phyloP scores from a whole-genome alignment of 768 basidiomycete genomes.

The Pleurotus djamor region DNA sequence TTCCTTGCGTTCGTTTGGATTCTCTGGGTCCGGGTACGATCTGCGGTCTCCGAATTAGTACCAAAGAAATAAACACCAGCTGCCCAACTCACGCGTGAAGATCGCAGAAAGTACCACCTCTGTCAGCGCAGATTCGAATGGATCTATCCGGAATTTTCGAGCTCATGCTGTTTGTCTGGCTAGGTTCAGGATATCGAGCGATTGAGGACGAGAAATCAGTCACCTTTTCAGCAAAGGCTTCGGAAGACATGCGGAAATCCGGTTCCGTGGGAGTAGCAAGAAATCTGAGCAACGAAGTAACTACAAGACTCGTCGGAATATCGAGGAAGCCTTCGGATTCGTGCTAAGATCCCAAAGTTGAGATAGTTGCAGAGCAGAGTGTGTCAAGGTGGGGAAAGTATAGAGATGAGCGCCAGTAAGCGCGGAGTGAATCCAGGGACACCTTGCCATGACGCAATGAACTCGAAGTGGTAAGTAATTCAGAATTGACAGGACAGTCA shows the following conservation, averaged over 20 bases:
- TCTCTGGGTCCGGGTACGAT: constrained; percentile 73
- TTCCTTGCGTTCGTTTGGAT: constrained; percentile 61
- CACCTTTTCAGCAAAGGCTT: background rate
- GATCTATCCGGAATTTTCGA: constrained; percentile 67
- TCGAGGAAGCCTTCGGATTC: too few species aligned
- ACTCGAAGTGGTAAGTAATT: too few species aligned
- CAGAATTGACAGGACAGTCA: too few species aligned
- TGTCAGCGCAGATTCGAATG: constrained; percentile 82
- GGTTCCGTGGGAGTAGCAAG: background rate
- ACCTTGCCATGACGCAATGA: too few species aligned
- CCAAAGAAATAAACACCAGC: background rate
- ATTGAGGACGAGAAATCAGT: background rate
- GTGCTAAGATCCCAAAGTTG: too few species aligned
- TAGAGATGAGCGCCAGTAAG: too few species aligned
- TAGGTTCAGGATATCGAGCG: background rate
- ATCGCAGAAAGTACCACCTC: constrained; percentile 93
- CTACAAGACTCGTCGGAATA: too few species aligned
- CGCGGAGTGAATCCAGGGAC: too few species aligned
- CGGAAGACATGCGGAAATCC: background rate
- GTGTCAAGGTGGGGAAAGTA: too few species aligned
- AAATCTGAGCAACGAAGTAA: too few species aligned
- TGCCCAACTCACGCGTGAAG: constrained; percentile 64
- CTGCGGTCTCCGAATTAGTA: constrained; percentile 26
- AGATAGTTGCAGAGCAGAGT: too few species aligned
- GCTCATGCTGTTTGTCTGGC: constrained; percentile 13